These are phyloP conservation scores for Dissophora globulifera DNA, from an alignment of 192 early-diverging fungal genomes.

Conservation along the genomic window DNA sequence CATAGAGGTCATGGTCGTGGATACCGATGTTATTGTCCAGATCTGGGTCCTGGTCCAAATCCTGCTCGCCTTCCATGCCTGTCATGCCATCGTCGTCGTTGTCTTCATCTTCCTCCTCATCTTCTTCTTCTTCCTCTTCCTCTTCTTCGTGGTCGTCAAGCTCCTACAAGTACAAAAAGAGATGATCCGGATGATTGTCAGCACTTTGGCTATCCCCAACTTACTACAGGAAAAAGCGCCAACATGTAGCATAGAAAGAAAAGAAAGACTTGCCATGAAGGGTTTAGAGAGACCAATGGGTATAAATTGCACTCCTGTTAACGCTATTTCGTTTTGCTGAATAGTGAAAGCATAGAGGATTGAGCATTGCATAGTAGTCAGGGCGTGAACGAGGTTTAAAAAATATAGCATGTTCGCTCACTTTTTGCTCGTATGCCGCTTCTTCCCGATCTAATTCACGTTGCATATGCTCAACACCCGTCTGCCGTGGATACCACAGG, in stretches of 20 bases:
- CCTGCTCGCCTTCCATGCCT: not conserved
- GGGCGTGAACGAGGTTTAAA: no score
- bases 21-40: not conserved
- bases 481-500: constrained; percentile 35
- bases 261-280: constrained; percentile 1
- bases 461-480: constrained; percentile 22
- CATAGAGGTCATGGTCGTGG: not conserved
- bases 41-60: not conserved
- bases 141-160: constrained; percentile 10
- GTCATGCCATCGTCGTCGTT: constrained; percentile 1
- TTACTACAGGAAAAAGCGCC: not conserved
- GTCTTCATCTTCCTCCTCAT: constrained; percentile 8
- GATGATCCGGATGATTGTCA: not conserved
- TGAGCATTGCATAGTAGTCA: no score
- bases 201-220: not conserved
- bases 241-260: not conserved
- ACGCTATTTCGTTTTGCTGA: constrained; percentile 5
- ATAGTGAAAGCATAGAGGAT: no score
- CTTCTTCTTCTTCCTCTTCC: constrained; percentile 9
- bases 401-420: not conserved
- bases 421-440: constrained; percentile 2
- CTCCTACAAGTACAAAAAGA: not conserved
- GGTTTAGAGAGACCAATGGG: constrained; percentile 24
- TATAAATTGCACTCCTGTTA: constrained; percentile 24
- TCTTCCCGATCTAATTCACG: constrained; percentile 26